Evolutionary conservation across 805 yeast species (phyloP), one percentile per base, ranked within the genome.

Genomic region (Kluyveromyces nonfermentans): DNA sequence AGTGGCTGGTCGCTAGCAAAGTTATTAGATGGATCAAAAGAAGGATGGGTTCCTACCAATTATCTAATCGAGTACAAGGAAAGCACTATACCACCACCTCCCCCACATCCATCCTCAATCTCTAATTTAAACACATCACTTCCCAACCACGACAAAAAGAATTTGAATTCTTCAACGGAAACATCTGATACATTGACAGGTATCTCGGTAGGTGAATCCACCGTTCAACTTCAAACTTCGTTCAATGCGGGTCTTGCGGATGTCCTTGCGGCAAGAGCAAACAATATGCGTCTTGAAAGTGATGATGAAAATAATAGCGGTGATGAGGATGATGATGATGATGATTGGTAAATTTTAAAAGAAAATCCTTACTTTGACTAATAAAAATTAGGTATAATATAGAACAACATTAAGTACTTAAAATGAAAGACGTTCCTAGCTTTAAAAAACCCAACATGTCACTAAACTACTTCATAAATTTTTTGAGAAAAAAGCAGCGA

Each of bases 21-120:
- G 60, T 71, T 78, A 30, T 61, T 82, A 48, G 89, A 83, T 56
- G 93, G 85, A 34, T 58, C 81, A 1, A 75, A 70, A 45, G 93
- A 88, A 61, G 99, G 99, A 5, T 93, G 98, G 98, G 90, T 93
- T 10, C 99, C 99, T 12, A 82, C 93, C 18, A 85, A 89, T n/a
- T 93, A 89, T 60, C 78, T 90, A 56, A 78, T 71, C 17, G 78
- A 76, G 47, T 77, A 82, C 32, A 63, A 69, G 0, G 63, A 60
- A 12, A 56, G 57, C 2, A 51, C 55, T 1, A 36, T 56, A 1
- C 44, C 56, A 7, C 43, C 59, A 0, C 51, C 67, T 1, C 60
- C 70, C 14, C 65, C 73, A 5, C 63, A 76, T 12, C 65, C 52
- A 16, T 61, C 72, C 12, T 55, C 67, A 16, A 44, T 65, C 8